Conservation (phyloP, 257 asterid species). For the Paraleonurus japonicus region DNA sequence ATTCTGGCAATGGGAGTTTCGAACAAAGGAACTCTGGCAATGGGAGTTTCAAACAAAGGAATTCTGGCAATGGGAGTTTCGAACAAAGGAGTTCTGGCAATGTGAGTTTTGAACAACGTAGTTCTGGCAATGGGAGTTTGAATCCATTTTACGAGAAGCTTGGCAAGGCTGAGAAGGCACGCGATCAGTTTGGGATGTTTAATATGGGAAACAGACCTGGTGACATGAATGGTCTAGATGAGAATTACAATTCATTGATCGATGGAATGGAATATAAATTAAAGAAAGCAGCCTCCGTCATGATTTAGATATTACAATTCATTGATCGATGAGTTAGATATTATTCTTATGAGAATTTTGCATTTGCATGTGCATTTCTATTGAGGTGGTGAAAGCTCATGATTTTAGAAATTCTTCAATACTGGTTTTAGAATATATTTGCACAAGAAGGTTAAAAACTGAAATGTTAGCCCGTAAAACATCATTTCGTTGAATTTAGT, state of each 20-base stretch:
- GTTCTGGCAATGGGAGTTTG: constrained; percentile 33
- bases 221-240: constrained; percentile 40
- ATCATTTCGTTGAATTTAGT: not conserved
- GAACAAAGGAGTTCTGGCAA: constrained; percentile 1
- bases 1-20: too few relatives aligned
- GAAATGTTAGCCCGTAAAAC: not conserved
- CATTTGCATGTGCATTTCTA: constrained; percentile 4
- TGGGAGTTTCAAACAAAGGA: too few relatives aligned
- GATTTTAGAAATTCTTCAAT: not conserved
- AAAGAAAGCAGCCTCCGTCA: constrained; percentile 63
- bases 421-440: not conserved
- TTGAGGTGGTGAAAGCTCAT: not conserved
- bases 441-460: not conserved
- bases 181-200: constrained; percentile 34
- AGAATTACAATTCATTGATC: constrained; percentile 34
- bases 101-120: not conserved
- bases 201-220: constrained; percentile 29
- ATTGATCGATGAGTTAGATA: too few relatives aligned
- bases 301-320: too few relatives aligned
- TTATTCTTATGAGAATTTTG: not conserved
- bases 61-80: too few relatives aligned
- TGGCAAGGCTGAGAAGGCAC: constrained; percentile 51
- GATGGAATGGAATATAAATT: constrained; percentile 69
- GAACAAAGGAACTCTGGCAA: too few relatives aligned
- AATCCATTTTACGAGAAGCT: constrained; percentile 46